Evolutionary conservation across 768 basidiomycete species (phyloP), one percentile per base, ranked within the genome.

Genomic region (Naematelia encephala): DNA sequence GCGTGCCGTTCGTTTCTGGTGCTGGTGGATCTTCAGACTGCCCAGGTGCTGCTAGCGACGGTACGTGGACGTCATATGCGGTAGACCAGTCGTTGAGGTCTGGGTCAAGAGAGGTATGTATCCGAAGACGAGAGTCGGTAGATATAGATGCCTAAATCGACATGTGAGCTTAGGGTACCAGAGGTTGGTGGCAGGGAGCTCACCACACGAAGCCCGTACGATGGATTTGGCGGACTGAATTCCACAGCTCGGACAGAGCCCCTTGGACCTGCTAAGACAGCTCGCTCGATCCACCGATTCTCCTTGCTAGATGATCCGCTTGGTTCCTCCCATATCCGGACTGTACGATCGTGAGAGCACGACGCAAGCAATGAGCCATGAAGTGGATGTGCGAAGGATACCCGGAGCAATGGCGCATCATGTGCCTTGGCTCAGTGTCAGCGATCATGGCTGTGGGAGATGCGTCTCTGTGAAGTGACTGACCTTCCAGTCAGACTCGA

Each of bases 401-500:
- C 67, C 74, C 83, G 86, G 5, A 90, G 84, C 34, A 96, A 82
- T 0, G 93, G 85, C 14, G 91, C 91, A 69, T 94, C 91, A 74
- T 97, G 93, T n/a, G 93, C 94, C 90, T 94, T 68, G 13, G 30
- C 1, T 16, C 34, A 8, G 34, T 22, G 42, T 56, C 23, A 57
- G 51, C 49, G 59, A 54, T 30, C 48, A n/a, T 1, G 0, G 25
- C n/a, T n/a, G n/a, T n/a, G n/a, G 44, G 27, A 16, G 19, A 30
- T 28, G 34, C 11, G 42, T 34, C 25, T n/a, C 30, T 14, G 16
- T 39, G 19, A 54, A 51, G n/a, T 12, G 19, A 69, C 82, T 46
- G 54, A 88, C 91, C 82, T 91, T 93, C 92, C 92, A 96, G 68
- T 93, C 91, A 56, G 89, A 87, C 69, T 90, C 87, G 1, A 85